phyloP scores from a whole-genome alignment of 2,329 filamentous ascomycete genomes.

The Alternaria novae-zelandiae region DNA sequence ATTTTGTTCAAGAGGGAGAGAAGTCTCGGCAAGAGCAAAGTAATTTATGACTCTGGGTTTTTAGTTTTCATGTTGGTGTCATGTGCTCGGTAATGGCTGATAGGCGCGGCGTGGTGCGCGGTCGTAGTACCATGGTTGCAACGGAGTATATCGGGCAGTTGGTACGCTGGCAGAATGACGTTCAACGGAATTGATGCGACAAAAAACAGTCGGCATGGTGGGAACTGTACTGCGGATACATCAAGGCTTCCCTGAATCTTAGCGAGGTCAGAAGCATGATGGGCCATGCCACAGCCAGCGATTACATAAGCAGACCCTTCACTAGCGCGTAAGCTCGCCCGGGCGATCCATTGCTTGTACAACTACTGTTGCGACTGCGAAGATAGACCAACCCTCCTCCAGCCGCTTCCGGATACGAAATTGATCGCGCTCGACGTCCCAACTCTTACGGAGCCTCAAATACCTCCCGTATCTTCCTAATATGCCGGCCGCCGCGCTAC shows the following conservation, averaged over 20 bases:
- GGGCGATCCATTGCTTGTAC: not conserved
- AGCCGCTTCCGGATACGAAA: not conserved
- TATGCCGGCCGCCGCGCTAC: constrained; percentile 25
- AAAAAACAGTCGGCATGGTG: not conserved
- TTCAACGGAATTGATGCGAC: not conserved
- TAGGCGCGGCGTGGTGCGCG: not conserved
- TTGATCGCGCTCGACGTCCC: not conserved
- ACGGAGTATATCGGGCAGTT: not conserved
- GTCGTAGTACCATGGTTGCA: not conserved
- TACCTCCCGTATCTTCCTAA: not conserved
- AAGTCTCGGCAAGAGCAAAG: not conserved
- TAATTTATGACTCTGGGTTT: not conserved
- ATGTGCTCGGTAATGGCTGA: not conserved
- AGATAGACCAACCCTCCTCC: not conserved
- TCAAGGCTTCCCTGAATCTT: not conserved
- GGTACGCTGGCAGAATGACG: not conserved
- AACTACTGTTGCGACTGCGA: not conserved
- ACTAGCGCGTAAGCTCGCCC: constrained; percentile 5
- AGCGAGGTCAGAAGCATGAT: not conserved
- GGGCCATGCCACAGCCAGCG: not conserved
- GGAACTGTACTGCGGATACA: not conserved
- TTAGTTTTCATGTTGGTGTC: not conserved
- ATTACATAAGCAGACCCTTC: constrained; percentile 5
- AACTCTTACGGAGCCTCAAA: not conserved
- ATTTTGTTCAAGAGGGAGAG: not conserved